Base-by-base conservation (phyloP, 2,329 filamentous ascomycete genomes). In the Pyrenophora graminea region DNA sequence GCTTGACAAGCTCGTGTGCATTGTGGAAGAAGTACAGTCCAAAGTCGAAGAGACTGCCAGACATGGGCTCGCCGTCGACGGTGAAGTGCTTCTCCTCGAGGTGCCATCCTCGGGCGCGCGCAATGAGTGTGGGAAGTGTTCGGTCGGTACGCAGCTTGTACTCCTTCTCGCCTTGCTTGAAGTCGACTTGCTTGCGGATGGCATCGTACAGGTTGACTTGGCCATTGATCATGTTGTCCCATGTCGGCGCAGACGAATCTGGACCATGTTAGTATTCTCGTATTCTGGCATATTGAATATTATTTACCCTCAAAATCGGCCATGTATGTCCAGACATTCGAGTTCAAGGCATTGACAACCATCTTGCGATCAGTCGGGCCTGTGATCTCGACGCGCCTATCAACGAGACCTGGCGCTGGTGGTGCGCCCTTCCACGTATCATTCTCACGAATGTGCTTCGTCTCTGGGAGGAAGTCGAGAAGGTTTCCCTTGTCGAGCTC, bases 11-110 rank as follows among this genome's bases (percentile, higher is more conserved):
- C 82, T 97, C 91, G 69, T 87, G 82, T 59, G 92, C 94, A 75
- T 97, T 99, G 85, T 97, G 91, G 87, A 91, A 97, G 81, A 99
- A 97, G 82, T 97, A 97, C 45, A 97, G 85, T 71, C 94, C 94
- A 74, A 97, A 99, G 79, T 99, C 94, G 76, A 97, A 97, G 53
- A 99, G 84, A 57, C 86, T 85, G 52, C 88, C 94, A 19, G 92
- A 96, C 66, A 97, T 94, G 69, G 94, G 87, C 82, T 96, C 91
- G 58, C 92, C 93, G 65, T 97, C 91, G 43, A 97, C 87, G 23
- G 90, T 96, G 75, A 99, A 86, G 78, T 97, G 94, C 84, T 96
- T 97, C 85, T 99, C 94, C 55, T 96, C 92, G 50, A 99, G 82
- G 76, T 99, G 94, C 94, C 94, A 99, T 71, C 94, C 94, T 76